phyloP scores from a whole-genome alignment of 106 monocot genomes.

The Apostasia ramifera region DNA sequence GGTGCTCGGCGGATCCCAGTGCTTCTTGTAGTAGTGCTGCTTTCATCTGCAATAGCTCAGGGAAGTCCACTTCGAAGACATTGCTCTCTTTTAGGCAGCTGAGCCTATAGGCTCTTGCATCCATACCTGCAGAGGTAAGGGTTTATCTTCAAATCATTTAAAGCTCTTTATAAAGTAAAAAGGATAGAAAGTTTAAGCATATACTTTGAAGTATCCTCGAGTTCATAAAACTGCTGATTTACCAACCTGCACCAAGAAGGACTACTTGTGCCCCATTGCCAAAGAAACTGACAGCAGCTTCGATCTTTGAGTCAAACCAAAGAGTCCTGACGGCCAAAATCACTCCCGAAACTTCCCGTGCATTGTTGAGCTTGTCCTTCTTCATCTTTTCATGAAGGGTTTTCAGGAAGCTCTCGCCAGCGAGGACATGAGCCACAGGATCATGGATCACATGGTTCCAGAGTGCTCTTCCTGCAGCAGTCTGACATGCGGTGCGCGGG shows the following conservation, averaged over 20 bases:
- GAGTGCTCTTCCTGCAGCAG: conserved; percentile 75
- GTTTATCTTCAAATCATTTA: no score
- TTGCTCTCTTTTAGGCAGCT: conserved; percentile 52
- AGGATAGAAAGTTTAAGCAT: no score
- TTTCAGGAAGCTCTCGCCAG: conserved; percentile 62
- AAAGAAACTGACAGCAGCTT: conserved; percentile 48
- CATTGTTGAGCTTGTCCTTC: conserved; percentile 44
- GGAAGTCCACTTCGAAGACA: conserved; percentile 76
- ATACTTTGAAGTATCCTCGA: neutral
- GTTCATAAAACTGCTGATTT: neutral
- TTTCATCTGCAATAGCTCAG: conserved; percentile 43
- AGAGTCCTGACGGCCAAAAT: conserved; percentile 73
- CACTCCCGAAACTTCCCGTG: conserved; percentile 73
- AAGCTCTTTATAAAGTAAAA: no score
- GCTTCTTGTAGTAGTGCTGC: conserved; percentile 37
- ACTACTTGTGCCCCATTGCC: conserved; percentile 36
- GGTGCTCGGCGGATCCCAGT: conserved; percentile 14
- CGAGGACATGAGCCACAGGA: conserved; percentile 66
- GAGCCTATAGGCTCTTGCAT: conserved; percentile 84
- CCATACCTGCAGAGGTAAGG: conserved; percentile 58
- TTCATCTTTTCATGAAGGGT: conserved; percentile 65
- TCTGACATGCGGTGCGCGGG: conserved; percentile 69
- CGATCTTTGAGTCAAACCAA: conserved; percentile 79
- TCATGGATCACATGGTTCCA: conserved; percentile 72
- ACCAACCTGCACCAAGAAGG: conserved; percentile 78